Percentiles rank a stretch among this genome's conserved stretches.
Evolutionary conservation across 192 early-diverging fungal species (phyloP).

Genomic region (Mortierella hygrophila): DNA sequence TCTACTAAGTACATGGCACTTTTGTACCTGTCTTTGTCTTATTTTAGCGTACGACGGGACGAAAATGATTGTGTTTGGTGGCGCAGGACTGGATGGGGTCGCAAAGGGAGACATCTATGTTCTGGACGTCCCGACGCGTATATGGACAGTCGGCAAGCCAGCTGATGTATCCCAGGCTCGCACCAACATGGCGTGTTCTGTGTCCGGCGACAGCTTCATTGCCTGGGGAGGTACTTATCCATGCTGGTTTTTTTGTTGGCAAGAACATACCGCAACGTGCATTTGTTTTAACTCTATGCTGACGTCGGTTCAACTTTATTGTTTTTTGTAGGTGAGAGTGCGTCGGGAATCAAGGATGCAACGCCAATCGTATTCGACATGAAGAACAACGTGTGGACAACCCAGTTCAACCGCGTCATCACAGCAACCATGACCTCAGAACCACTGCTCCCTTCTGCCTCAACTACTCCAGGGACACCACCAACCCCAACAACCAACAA

Average conservation of each 20-base stretch:
- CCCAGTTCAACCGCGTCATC: not conserved
- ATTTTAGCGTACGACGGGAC: not conserved
- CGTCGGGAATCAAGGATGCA: not conserved
- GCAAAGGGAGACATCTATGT: not conserved
- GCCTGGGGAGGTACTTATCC: conserved; percentile 5
- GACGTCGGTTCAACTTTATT: not conserved
- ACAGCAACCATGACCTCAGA: not conserved
- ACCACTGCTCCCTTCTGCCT: too few species aligned
- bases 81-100: not conserved
- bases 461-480: not conserved
- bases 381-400: not conserved
- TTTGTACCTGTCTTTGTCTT: not conserved
- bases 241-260: too few species aligned
- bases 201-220: not conserved
- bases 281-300: not conserved
- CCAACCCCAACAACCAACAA: not conserved
- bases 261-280: too few species aligned
- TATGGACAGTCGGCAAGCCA: not conserved
- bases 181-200: conserved; percentile 5
- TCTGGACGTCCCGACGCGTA: not conserved
- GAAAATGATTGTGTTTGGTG: not conserved
- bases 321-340: not conserved
- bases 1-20: too few species aligned
- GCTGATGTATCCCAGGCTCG: not conserved
- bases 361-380: not conserved